Base-by-base conservation (phyloP, 257 asterid species). In the Linaria vulgaris region DNA sequence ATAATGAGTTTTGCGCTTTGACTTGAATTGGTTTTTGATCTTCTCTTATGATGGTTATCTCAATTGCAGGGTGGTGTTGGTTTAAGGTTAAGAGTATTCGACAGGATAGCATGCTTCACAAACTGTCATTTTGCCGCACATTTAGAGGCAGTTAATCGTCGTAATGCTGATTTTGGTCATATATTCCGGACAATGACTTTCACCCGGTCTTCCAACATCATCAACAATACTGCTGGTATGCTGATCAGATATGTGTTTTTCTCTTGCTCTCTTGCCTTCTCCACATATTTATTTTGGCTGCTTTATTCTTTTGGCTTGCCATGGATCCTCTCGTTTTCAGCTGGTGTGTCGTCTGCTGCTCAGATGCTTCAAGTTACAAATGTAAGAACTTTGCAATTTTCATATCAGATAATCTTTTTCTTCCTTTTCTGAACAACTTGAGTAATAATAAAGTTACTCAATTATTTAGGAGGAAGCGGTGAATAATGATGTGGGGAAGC, bases 101-200 rank as follows among this genome's bases (percentile, higher is more conserved):
- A 90, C 54, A 82, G 96, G 50, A 81, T 94, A 61, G 80, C 88
- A 80, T 90, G 99, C 76, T 94, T 88, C 54, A 82, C 73, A 19
- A 94, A 90, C 71, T 87, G 99, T 44, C 99, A 94, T 77, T 76
- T 94, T 54, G 97, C 99, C 56, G 99, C 99, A 30, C 99, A 94
- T 82, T 73, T 94, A 74, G 99, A 94, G 70, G 99, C 99, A 51
- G 95, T 94, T 20, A 94, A 88, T 63, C 83, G 91, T 9, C 81
- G 99, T 9, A 94, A 94, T 64, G 95, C 96, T 30, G 96, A 94
- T 82, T 94, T 87, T 37, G 83, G 86, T 58, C 97, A 90, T 74
- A 90, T 94, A 69, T 94, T 69, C 60, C 82, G 95, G 54, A 77
- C 83, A 47, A 94, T 94, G 97, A 61, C 91, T 31, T 90, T 94